Evolutionary conservation across 2,329 filamentous ascomycete species (phyloP), one percentile per base, ranked within the genome.

Genomic region (Teratosphaeria gauchensis): DNA sequence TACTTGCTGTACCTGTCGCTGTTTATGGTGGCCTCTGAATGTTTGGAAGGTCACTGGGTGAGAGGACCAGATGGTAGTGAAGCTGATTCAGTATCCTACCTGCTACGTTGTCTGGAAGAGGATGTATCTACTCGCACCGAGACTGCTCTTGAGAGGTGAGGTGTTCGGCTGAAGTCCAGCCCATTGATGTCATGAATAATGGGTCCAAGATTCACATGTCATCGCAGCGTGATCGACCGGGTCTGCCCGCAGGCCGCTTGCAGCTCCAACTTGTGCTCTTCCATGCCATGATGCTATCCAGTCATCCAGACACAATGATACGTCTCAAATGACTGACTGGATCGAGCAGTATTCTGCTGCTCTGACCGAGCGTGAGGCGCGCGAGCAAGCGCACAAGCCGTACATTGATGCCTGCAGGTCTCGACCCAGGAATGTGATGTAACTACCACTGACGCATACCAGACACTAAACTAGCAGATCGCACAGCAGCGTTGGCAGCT

Each of bases 281-380:
- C n/a, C 28, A 12, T 12, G 11, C 28, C 48, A 52, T 30, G 9
- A n/a, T n/a, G 11, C n/a, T n/a, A 52, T 52, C 48, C 19, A 52
- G 48, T 24, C 19, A n/a, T 12, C n/a, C 48, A 9, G n/a, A 12
- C 19, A 30, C 11, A 3, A 28, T 38, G 33, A 38, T 38, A 16
- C 12, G 31, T 30, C 9, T 6, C 8, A 1, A 14, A 84, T 85
- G 82, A 80, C 84, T 63, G 83, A 82, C 77, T 95, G 92, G 89
- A 83, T 86, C 69, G 85, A 89, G 65, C 88, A 95, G 68, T 96
- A 95, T 73, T 79, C 89, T 62, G 79, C 83, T 62, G 87, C 87
- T 64, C 80, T 97, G 64, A 82, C 84, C 65, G 85, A 87, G 67
- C 80, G 85, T 63, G 89, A 90, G 67, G 81, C 84, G 68, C 81